A percentile compares a stretch with the other conserved stretches of the same genome.
Evolutionary conservation across 1,284 basidiomycete genomes (phyloP).

Genomic region (Lentinula novae-zelandiae): DNA sequence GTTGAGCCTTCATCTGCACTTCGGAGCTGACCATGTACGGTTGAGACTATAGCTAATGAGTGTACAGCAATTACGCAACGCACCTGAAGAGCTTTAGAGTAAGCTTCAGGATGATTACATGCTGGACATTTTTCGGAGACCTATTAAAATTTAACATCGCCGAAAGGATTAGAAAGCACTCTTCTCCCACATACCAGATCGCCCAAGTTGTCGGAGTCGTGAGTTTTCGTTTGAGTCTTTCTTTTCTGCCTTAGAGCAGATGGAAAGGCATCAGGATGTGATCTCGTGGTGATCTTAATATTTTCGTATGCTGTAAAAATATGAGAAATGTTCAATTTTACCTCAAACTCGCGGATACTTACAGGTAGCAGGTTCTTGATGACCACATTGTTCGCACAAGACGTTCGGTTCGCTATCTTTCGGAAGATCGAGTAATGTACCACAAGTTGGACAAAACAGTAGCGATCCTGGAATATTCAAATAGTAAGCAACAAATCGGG

Average conservation of each 20-base stretch:
- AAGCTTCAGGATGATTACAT: constrained; percentile 82
- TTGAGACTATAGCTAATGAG: constrained; percentile 6
- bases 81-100: constrained; percentile 76
- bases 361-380: constrained; percentile 87
- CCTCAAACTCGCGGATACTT: constrained; percentile 28
- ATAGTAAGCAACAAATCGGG: not conserved
- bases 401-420: constrained; percentile 75
- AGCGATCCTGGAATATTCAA: constrained; percentile 63
- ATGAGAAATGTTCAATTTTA: constrained; percentile 5
- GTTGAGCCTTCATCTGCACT: constrained; percentile 92
- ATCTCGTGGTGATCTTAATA: constrained; percentile 85
- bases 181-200: constrained; percentile 49
- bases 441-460: constrained; percentile 92
- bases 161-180: not conserved
- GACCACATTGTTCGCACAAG: constrained; percentile 84
- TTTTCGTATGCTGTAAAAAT: constrained; percentile 81
- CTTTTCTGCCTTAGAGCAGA: constrained; percentile 85
- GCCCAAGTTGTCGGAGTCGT: constrained; percentile 72
- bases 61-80: constrained; percentile 19
- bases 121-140: constrained; percentile 91
- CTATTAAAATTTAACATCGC: constrained; percentile 35
- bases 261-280: constrained; percentile 93
- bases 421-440: constrained; percentile 85
- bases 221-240: constrained; percentile 85
- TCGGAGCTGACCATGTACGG: constrained; percentile 55